phyloP scores from a whole-genome alignment of 2,329 filamentous ascomycete genomes.

The Rhynchosporium agropyri region DNA sequence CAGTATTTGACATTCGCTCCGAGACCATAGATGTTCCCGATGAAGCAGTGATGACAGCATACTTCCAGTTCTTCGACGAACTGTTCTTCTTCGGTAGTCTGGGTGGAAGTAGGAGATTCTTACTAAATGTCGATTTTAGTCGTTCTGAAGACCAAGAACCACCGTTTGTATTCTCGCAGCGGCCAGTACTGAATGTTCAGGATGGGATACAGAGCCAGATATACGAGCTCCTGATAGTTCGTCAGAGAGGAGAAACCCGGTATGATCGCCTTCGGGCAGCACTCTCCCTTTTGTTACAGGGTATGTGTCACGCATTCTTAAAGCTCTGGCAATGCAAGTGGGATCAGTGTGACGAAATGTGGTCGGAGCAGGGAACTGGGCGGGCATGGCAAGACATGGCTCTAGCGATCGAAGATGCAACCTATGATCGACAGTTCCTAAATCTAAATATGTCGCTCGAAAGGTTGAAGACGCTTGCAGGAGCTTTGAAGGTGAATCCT shows the following conservation, averaged over 20 bases:
- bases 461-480: constrained; percentile 6
- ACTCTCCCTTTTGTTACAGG: constrained; percentile 19
- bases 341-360: constrained; percentile 13
- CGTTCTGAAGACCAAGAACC: not conserved
- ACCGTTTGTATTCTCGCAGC: not conserved
- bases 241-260: not conserved
- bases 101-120: constrained; percentile 6
- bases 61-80: constrained; percentile 22
- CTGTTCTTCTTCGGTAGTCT: constrained; percentile 25
- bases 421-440: constrained; percentile 16
- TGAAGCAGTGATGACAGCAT: constrained; percentile 11
- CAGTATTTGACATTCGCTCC: constrained; percentile 6
- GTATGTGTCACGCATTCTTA: constrained; percentile 21
- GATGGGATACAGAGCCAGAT: not conserved
- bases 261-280: constrained; percentile 5
- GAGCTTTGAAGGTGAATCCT: constrained; percentile 3
- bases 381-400: constrained; percentile 23
- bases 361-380: constrained; percentile 6
- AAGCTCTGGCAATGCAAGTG: constrained; percentile 16
- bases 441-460: constrained; percentile 19
- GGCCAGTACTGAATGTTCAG: not conserved
- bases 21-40: not conserved
- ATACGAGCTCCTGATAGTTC: constrained; percentile 9
- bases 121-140: not conserved
- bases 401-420: constrained; percentile 19